Base-by-base conservation (phyloP, 2,329 filamentous ascomycete species). In the Orbilia blumenaviensis region DNA sequence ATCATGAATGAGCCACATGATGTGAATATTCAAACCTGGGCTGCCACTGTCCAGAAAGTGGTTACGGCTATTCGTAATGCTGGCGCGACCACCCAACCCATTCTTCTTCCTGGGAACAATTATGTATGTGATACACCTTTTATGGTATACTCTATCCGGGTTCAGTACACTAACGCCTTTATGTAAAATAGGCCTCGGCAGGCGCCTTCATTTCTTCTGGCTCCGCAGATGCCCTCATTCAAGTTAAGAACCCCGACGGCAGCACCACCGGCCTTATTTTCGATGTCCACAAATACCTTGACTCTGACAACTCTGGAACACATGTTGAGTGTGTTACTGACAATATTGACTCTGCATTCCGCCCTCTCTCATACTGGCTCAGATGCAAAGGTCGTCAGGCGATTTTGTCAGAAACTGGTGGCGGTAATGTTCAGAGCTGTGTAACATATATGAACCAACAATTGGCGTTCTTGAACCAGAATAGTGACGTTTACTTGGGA, bases 1-100 rank as follows among this genome's bases (percentile, higher is more conserved):
- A 81, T 91, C 50, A 91, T 91, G 89, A 92, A 91, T 82, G 90
- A 89, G 82, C 89, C 89, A 5, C 88, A 90, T 80, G 86, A 88
- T 27, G 82, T 87, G 66, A 81, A 80, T 27, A 81, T 82, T 0
- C 66, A 69, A 44, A 69, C 56, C 14, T 91, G 89, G 89, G 88
- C 87, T 0, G 81, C 84, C 3, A 88, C 87, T 0, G 87, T 88
- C 76, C 90, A 91, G 80, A 85, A 84, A 10, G 88, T 85, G 9
- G 89, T 92, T 1, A 89, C 86, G 0, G 89, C 88, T 2, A 91
- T 92, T 79, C 87, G 90, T 38, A 81, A 85, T 44, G 86, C 88
- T 1, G 89, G 89, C n/a, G 89, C 89, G 12, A 86, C 84, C 0
- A 82, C 82, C 21, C 88, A 91, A 77, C 86, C 88, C 80, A 90